Conservation (phyloP, 108 stramenopile species). For the Epithemia pelagica region DNA sequence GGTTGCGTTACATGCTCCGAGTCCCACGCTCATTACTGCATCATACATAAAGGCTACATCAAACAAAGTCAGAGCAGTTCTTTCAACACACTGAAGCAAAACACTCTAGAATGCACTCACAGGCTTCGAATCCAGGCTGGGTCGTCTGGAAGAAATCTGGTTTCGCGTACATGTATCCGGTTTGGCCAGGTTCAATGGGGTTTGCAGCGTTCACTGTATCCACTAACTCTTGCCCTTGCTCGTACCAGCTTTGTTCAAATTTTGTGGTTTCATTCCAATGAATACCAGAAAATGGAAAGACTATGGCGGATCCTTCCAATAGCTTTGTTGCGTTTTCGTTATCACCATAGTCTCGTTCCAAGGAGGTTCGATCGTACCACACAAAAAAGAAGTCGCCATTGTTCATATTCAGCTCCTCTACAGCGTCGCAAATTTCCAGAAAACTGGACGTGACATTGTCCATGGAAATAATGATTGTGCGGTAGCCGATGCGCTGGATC, state of each 20-base stretch:
- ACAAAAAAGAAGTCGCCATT: constrained; percentile 11
- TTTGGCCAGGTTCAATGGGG: not conserved
- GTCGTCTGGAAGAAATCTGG: not conserved
- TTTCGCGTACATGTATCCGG: constrained; percentile 3
- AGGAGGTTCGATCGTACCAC: not conserved
- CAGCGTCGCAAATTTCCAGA: constrained; percentile 5
- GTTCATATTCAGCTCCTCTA: constrained; percentile 10
- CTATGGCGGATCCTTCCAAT: not conserved
- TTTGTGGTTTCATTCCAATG: not conserved
- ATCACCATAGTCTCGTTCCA: not conserved
- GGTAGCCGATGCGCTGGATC: not conserved
- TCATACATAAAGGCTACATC: constrained; percentile 7
- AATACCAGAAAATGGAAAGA: not conserved
- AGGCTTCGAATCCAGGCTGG: not conserved
- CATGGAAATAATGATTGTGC: constrained; percentile 4
- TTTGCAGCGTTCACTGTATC: not conserved
- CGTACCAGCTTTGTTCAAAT: not conserved
- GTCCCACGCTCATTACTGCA: constrained; percentile 9
- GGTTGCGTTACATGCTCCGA: constrained; percentile 5
- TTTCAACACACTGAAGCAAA: too few relatives aligned
- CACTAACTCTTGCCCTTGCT: constrained; percentile 1
- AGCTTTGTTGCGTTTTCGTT: not conserved
- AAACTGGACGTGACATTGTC: not conserved
- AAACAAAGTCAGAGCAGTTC: too few relatives aligned
- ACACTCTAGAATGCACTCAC: not conserved